These are phyloP conservation scores for Monoraphidium neglectum DNA, from an alignment of 139 green algal species.

Conservation along the genomic window DNA sequence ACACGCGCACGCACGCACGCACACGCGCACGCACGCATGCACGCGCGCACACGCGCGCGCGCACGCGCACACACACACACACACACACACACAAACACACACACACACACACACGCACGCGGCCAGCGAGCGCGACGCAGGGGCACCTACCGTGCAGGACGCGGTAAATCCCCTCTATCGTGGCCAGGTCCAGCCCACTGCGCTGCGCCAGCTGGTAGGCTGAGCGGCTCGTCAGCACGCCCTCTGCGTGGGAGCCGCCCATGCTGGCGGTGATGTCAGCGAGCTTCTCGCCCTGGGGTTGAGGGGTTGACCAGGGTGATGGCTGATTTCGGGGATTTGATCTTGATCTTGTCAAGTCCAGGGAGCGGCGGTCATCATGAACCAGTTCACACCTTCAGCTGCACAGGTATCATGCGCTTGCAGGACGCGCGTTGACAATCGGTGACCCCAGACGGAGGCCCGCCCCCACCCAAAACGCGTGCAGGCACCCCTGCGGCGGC, in stretches of 20 bases:
- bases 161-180: constrained; percentile 84
- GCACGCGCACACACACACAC: not conserved
- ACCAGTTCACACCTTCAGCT: no score
- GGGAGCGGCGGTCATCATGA: no score
- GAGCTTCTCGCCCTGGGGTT: constrained; percentile 90
- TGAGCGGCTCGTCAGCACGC: constrained; percentile 72
- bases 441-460: no score
- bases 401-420: no score
- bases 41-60: not conserved
- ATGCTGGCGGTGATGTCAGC: constrained; percentile 79
- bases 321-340: no score
- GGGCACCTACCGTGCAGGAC: constrained; percentile 51
- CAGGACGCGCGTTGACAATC: no score
- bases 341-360: no score
- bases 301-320: no score
- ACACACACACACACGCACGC: not conserved
- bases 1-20: not conserved
- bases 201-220: constrained; percentile 58
- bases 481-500: no score
- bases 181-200: constrained; percentile 70
- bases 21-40: not conserved
- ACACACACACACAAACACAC: not conserved
- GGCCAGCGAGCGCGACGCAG: not conserved
- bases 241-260: constrained; percentile 76
- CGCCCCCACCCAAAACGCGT: no score